phyloP scores from a whole-genome alignment of 1,139 yeast species.

The Wickerhamomyces sp. region DNA sequence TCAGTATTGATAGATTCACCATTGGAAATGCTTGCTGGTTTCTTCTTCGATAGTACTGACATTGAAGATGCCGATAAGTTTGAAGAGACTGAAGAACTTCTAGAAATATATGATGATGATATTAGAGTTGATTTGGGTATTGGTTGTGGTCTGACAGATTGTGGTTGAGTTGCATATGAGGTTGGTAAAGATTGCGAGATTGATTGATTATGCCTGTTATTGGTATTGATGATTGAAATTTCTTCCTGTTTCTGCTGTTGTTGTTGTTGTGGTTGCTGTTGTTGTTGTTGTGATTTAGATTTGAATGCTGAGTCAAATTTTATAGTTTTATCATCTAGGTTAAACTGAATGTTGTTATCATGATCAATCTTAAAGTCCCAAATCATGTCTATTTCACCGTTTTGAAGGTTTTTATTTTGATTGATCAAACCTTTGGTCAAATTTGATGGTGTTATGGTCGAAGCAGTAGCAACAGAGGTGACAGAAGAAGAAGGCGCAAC shows the following conservation, averaged over 20 bases:
- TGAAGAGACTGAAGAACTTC: conserved; percentile 11
- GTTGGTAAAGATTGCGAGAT: conserved; percentile 16
- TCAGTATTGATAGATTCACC: conserved; percentile 20
- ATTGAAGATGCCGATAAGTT: conserved; percentile 11
- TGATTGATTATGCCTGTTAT: conserved; percentile 1
- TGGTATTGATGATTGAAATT: not conserved
- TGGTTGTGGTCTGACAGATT: not conserved
- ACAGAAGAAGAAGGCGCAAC: not conserved
- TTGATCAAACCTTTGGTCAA: conserved; percentile 17
- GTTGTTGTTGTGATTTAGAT: conserved; percentile 8
- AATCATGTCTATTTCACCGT: conserved; percentile 13
- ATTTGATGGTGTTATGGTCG: conserved; percentile 13
- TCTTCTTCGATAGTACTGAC: conserved; percentile 17
- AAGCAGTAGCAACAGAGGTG: too few relatives aligned
- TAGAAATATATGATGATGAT: conserved; percentile 6
- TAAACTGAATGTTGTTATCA: conserved; percentile 9
- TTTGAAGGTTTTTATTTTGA: conserved; percentile 1
- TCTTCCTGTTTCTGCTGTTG: conserved; percentile 8
- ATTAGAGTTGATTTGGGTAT: conserved; percentile 1
- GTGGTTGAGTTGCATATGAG: conserved; percentile 5
- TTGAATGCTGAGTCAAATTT: conserved; percentile 8
- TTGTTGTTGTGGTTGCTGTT: conserved; percentile 11
- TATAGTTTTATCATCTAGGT: conserved; percentile 9
- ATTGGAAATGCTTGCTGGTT: conserved; percentile 8
- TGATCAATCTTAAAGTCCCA: conserved; percentile 17